Conservation (phyloP, 1,284 basidiomycete species). For the Irpex sp. region DNA sequence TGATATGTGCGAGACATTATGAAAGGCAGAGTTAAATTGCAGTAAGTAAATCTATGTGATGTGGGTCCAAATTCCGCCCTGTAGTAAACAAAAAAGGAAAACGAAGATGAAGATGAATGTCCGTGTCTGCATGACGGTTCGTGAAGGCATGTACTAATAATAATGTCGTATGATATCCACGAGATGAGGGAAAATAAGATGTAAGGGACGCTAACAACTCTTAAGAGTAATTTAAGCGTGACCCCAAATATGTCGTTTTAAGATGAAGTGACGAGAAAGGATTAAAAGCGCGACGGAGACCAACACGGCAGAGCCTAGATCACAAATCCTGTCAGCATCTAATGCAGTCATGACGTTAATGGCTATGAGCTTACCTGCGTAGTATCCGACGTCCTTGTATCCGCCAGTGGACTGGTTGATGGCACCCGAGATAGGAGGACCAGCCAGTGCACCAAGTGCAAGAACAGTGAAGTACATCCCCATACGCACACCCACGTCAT, state of each 20-base stretch:
- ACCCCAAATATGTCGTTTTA: conserved; percentile 4
- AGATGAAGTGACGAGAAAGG: conserved; percentile 6
- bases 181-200: neutral
- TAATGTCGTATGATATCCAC: neutral
- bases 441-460: conserved; percentile 43
- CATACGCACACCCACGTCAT: conserved; percentile 56
- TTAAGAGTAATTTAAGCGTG: conserved; percentile 1
- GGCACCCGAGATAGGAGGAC: conserved; percentile 58
- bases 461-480: conserved; percentile 56
- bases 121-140: neutral
- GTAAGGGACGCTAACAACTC: neutral
- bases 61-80: too few relatives aligned
- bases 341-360: neutral
- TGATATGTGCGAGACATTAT: too few relatives aligned
- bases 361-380: conserved; percentile 42
- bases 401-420: conserved; percentile 43
- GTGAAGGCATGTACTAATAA: neutral
- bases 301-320: conserved; percentile 5
- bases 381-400: conserved; percentile 53
- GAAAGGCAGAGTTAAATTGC: too few relatives aligned
- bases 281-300: conserved; percentile 9
- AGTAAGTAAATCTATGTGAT: too few relatives aligned
- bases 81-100: too few relatives aligned
- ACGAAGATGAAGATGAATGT: neutral
- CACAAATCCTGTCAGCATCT: neutral